Evolutionary conservation across 1,139 yeast species (phyloP), one percentile per base, ranked within the genome.

Genomic region (Hyphopichia burtonii): DNA sequence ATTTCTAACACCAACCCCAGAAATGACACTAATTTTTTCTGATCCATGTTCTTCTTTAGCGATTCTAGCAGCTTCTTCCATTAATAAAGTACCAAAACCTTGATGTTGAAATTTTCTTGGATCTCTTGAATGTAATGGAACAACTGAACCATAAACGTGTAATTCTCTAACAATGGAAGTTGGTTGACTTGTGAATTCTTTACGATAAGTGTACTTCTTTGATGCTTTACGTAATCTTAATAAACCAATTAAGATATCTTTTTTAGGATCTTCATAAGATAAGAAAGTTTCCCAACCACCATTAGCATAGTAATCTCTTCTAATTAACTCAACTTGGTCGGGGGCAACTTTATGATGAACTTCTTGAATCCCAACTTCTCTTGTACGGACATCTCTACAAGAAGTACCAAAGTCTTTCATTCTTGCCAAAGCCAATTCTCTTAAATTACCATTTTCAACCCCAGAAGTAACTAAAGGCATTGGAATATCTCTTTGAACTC

Each of bases 261-360:
- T 93, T 63, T 88, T 87, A 38, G 99, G 99, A 65, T 94, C 99
- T 65, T 93, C 99, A 62, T 94, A 93, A 27, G 96, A 84, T 49
- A 93, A 69, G 59, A 93, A 93, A 0, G 99, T 93, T 67, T 93
- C 98, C 99, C 99, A 93, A 28, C 99, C 99, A 32, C 96, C 99
- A 58, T 93, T 93, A 37, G 99, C 99, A 50, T 86, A 85, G 65
- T 93, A 93, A 61, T 93, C 99, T 58, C 99, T 81, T 60, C 99
- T 81, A 43, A 93, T 88, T 42, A 93, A 71, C 65, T 93, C 99
- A 15, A 93, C 96, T 63, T 93, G 98, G 59, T 94, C 98, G 0
- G 99, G 99, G 34, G 87, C 87, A 23, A 94, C 96, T 63, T 91
- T 91, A 63, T 91, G 96, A 62, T 93, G 99, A 3, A 93, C 98